Base-by-base conservation (phyloP, 2,329 filamentous ascomycete genomes). In the Aspergillus versicolor region DNA sequence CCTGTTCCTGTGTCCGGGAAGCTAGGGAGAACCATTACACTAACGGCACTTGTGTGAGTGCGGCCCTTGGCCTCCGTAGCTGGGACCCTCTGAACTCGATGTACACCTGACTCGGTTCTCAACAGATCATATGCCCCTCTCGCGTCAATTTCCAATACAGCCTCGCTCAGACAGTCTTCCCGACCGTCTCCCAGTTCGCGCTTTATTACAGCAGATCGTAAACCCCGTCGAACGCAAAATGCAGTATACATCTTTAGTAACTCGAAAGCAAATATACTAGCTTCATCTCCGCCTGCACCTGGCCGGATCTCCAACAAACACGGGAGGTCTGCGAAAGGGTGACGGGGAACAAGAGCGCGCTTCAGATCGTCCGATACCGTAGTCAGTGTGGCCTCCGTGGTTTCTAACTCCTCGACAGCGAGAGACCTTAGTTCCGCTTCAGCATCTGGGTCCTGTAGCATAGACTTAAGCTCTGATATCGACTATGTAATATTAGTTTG, bases 231-330 rank as follows among this genome's bases (percentile, higher is more conserved):
- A 48, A 83, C 77, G 74, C 92, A 96, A 67, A 92, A 92, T 1
- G 80, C 79, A 62, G 86, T 84, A 77, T 99, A 99, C 94, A 99
- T 97, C 64, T 88, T 86, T 65, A 96, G 85, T 6, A 99, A 76
- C 52, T 94, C 87, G 54, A 90, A 89, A 12, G 92, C 91, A 66
- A 99, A 99, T 61, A 96, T 86, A 0, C 91, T 87, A 2, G 93
- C 92, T 76, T 99, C 94, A 56, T 91, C 87, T 2, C 94, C 94
- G 38, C 94, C 94, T 0, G 92, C 92, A 0, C 94, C 94, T 0
- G 94, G 94, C 0, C 92, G 85, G 58, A 99, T 89, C 76, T 99
- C 94, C 42, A 99, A 77, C 61, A 99, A 82, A 73, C 93, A 97
- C 52, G 92, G 91, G 65, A 97, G 83, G 61, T 91, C 84, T 32